phyloP scores from a whole-genome alignment of 345 rosid species.

The Murraya koenigii region DNA sequence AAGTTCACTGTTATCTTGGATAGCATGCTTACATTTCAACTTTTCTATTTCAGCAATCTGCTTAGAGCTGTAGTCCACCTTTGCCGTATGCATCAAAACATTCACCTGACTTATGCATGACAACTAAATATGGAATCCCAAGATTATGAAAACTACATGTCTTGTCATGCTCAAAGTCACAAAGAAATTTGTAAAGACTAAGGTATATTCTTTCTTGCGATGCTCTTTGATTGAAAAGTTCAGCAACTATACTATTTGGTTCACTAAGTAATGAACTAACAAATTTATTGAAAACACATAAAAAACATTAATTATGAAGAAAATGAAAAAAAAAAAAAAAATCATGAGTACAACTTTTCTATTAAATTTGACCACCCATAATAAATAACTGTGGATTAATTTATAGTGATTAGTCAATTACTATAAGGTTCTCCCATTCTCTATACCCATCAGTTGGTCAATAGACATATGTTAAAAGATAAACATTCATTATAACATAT shows the following conservation, averaged over 20 bases:
- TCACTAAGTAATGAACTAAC: not conserved
- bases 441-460: no score
- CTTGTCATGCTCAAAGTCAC: not conserved
- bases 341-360: no score
- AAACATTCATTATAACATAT: no score
- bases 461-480: no score
- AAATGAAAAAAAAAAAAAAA: not conserved
- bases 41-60: conserved; percentile 14
- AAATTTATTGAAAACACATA: not conserved
- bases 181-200: not conserved
- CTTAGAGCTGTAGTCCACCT: conserved; percentile 14
- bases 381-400: no score
- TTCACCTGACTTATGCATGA: conserved; percentile 42
- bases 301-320: no score
- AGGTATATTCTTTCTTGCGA: not conserved
- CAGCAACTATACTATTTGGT: not conserved
- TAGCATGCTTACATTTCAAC: conserved; percentile 19
- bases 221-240: not conserved
- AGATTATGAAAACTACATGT: not conserved
- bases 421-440: no score
- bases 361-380: no score
- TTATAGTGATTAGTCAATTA: no score
- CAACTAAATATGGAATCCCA: not conserved
- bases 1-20: conserved; percentile 32
- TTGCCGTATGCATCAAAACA: conserved; percentile 53